Evolutionary conservation across 805 yeast genomes (phyloP).

Genomic region (Saturnispora sanitii): DNA sequence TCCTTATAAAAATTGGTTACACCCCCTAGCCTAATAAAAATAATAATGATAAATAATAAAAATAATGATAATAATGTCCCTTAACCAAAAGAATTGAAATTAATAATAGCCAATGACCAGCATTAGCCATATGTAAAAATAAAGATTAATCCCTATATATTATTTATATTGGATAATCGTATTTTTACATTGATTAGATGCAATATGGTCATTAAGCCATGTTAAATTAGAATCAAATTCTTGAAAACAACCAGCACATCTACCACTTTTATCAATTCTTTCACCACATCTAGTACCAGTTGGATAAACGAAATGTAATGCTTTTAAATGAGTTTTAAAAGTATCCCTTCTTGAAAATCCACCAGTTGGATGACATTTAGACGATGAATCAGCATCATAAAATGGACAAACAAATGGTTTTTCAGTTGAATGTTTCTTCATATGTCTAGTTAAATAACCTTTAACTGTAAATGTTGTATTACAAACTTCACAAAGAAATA

Average conservation of each 20-base stretch:
- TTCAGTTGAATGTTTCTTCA: slow-evolving; percentile 39
- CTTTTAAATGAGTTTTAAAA: slow-evolving; percentile 46
- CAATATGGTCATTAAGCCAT: slow-evolving; percentile 44
- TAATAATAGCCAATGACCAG: too few relatives aligned
- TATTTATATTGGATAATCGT: slow-evolving; percentile 20
- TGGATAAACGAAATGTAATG: slow-evolving; percentile 49
- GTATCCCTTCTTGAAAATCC: slow-evolving; percentile 53
- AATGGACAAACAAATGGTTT: slow-evolving; percentile 51
- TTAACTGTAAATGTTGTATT: slow-evolving; percentile 39
- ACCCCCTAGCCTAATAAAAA: too few relatives aligned
- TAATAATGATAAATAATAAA: too few relatives aligned
- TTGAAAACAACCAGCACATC: slow-evolving; percentile 47
- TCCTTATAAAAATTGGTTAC: too few relatives aligned
- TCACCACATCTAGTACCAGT: slow-evolving; percentile 41
- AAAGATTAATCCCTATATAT: not conserved
- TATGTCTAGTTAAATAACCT: slow-evolving; percentile 46
- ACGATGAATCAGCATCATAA: slow-evolving; percentile 24
- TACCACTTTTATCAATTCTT: slow-evolving; percentile 34
- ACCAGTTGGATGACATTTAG: slow-evolving; percentile 47
- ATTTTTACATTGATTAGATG: slow-evolving; percentile 37
- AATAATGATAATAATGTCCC: too few relatives aligned
- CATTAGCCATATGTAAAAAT: too few relatives aligned
- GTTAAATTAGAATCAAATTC: slow-evolving; percentile 38
- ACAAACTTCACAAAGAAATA: slow-evolving; percentile 40
- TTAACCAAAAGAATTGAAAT: too few relatives aligned